A percentile compares a stretch with the other conserved stretches of the same genome.
Evolutionary conservation across 2,329 filamentous ascomycete genomes (phyloP).

Genomic region (Xylariomycetidae sp.): DNA sequence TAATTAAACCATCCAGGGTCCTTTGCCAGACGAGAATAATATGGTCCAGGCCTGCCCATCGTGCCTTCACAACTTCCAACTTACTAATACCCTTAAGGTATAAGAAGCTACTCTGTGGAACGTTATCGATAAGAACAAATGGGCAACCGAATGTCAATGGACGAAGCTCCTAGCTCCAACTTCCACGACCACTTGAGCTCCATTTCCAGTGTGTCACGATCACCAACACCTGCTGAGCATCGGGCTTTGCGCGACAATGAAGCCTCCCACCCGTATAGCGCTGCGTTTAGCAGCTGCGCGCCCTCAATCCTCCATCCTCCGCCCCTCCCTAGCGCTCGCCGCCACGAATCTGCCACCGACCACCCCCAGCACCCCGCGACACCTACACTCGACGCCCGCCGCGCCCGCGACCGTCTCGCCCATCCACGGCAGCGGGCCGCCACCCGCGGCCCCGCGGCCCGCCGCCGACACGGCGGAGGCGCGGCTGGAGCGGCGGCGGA

Average conservation of each 20-base stretch:
- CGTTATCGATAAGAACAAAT: no score
- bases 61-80: no score
- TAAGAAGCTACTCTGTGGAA: no score
- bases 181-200: no score
- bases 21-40: no score
- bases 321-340: slow-evolving; percentile 4
- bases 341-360: not conserved
- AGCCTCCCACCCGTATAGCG: slow-evolving; percentile 32
- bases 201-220: no score
- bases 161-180: no score
- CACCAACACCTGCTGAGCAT: no score
- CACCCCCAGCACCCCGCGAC: slow-evolving; percentile 19
- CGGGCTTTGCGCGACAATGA: slow-evolving; percentile 35
- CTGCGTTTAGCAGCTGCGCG: slow-evolving; percentile 30
- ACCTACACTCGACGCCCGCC: slow-evolving; percentile 27
- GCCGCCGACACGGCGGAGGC: slow-evolving; percentile 27
- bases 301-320: slow-evolving; percentile 18
- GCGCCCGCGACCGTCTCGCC: slow-evolving; percentile 43
- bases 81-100: no score
- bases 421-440: slow-evolving; percentile 52
- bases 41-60: no score
- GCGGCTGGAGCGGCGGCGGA: slow-evolving; percentile 44
- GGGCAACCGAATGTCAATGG: no score
- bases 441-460: slow-evolving; percentile 49
- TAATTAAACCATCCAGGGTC: no score